These are phyloP conservation scores for Dimargaris cristalligena DNA, from an alignment of 192 early-diverging fungal genomes.

Conservation along the genomic window DNA sequence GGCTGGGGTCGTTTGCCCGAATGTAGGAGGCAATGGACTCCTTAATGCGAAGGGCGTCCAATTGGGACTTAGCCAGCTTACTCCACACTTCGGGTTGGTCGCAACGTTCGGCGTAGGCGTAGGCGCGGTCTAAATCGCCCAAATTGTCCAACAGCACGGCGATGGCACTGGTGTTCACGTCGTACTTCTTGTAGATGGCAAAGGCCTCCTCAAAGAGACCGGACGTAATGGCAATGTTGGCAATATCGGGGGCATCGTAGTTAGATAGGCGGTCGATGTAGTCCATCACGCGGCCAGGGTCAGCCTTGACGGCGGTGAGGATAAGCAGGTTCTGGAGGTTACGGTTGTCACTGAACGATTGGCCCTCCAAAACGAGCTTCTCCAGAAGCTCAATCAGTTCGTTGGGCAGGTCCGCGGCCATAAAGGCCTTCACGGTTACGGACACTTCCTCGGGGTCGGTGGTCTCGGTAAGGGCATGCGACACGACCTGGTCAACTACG, in stretches of 20 bases:
- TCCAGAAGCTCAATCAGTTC: constrained; percentile 96
- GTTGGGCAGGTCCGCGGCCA: constrained; percentile 86
- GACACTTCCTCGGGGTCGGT: constrained; percentile 97
- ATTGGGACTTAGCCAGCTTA: constrained; percentile 85
- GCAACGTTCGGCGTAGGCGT: constrained; percentile 86
- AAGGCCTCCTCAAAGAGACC: constrained; percentile 93
- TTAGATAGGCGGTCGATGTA: constrained; percentile 90
- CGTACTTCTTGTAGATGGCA: constrained; percentile 86
- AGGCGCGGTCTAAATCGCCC: constrained; percentile 82
- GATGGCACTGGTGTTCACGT: constrained; percentile 75
- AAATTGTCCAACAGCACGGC: constrained; percentile 87
- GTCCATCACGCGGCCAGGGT: constrained; percentile 82
- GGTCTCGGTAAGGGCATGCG: constrained; percentile 82
- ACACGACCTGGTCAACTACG: constrained; percentile 87
- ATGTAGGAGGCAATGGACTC: constrained; percentile 97
- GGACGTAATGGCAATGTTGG: constrained; percentile 79
- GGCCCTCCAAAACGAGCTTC: constrained; percentile 85
- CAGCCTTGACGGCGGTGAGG: constrained; percentile 92
- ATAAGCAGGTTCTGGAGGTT: constrained; percentile 97
- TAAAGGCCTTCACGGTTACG: constrained; percentile 93
- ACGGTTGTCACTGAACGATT: constrained; percentile 86
- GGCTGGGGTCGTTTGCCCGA: constrained; percentile 79
- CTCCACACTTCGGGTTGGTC: constrained; percentile 92
- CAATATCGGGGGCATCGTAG: constrained; percentile 96
- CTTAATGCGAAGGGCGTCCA: constrained; percentile 75